Evolutionary conservation across 441 rosid genomes (phyloP), one percentile per base, ranked within the genome.

Genomic region (Aleurites moluccanus): DNA sequence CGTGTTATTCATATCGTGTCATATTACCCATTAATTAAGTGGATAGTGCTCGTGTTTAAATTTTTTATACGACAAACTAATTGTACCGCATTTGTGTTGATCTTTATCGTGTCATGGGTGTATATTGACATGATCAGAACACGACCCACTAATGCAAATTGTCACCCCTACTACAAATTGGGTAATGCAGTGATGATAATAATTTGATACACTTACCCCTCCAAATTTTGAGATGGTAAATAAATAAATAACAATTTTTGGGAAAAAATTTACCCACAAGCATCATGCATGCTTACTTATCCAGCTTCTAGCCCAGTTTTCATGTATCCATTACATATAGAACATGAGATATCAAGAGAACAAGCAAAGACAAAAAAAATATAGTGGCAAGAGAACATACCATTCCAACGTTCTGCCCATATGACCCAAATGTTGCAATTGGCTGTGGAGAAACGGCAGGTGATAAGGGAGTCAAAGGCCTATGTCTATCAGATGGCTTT

Each of bases 401-500:
- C 92, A 87, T 87, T 73, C 87, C 88, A 74, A 80, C 76, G 82
- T 79, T 83, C 53, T 86, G 96, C 75, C 86, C 91, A 33, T 87
- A 91, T 30, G 92, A 76, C 64, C 93, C 92, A 85, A 88, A 89
- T 57, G 85, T 80, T 75, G 90, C 89, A 85, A 87, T 71, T 10
- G 88, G 84, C 80, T 87, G 96, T 68, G 93, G 89, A 80, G 89
- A 91, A 60, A 85, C 80, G 47, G 86, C 76, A 25, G 92, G 83
- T 53, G 86, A 62, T 63, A 86, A 73, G 73, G 90, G 74, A 81
- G 78, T 80, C 71, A 73, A 76, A 76, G 81, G 84, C 79, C 94
- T 83, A 71, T 89, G 91, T 76, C 90, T 85, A 57, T 89, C 92
- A 75, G 92, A 81, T 61, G 91, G 88, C 83, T 86, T 89, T 52